Evolutionary conservation across 1,139 yeast species (phyloP), one percentile per base, ranked within the genome.

Genomic region (Komagataea norvegica): DNA sequence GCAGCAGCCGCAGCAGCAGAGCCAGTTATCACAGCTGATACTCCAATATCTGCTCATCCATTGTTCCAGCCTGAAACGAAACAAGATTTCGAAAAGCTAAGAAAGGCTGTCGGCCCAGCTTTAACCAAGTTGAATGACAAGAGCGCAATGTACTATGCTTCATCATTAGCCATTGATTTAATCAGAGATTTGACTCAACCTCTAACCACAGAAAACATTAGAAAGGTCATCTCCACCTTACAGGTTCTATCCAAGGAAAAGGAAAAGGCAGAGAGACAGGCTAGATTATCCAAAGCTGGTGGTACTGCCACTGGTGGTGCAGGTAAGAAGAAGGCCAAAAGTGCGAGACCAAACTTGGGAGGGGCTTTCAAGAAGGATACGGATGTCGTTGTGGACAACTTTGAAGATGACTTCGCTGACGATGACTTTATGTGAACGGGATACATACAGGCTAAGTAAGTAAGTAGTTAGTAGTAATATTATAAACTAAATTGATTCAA

Each of bases 291-390:
- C 55, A 81, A 79, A 59, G 74, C 87, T 33, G 91, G 91, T 45
- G 91, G 91, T 47, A 82, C 91, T 33, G 78, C 91, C 29, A 82
- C 93, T 32, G 95, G 93, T 56, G 94, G 96, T 59, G 91, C 94
- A 23, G 96, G 96, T 57, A 87, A 86, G 73, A 85, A 87, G 78
- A 88, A 89, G 76, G 89, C 80, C 47, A 88, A 87, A 70, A 76
- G 77, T 23, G 78, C 72, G 23, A 85, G 85, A 52, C 77, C 89
- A 36, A 80, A 84, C 58, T 75, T 82, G 52, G 83, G 83, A 44
- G 81, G 83, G 43, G 78, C 81, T 6, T 78, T 78, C 59, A 86
- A 85, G 73, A 82, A 84, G 65, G 88, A 84, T 56, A 79, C 79
- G 52, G 76, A 70, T 34, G 71, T 74, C 51, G 94, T 81, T 52